Evolutionary conservation across 2,329 filamentous ascomycete genomes (phyloP), one percentile per base, ranked within the genome.

Genomic region (Colletotrichum euphorbiae): DNA sequence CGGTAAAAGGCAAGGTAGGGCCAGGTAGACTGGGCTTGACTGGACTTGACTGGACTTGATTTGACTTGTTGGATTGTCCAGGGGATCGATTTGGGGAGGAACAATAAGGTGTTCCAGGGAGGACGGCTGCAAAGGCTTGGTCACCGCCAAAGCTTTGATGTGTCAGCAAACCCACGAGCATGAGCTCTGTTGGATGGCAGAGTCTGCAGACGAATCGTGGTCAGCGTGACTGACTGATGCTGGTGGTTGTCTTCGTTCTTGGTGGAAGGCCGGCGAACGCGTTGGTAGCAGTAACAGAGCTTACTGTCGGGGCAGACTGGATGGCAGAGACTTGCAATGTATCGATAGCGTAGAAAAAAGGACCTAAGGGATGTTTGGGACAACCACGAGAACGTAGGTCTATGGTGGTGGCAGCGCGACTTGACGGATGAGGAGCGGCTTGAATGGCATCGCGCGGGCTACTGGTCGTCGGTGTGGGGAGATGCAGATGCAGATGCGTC

Each of bases 91-190:
- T 33, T 52, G 54, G 42, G 38, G 45, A 66, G 61, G 61, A 69
- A 48, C 66, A 66, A 66, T 45, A 69, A 69, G 46, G 46, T 69
- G 61, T 66, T 66, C 66, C 61, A 56, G 55, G 61, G 54, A 65
- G 65, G 31, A 68, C 61, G 48, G 65, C 61, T 60, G 33, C 51
- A 60, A 56, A 48, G 54, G 62, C 21, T 66, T 65, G 55, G 61
- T 65, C 62, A 69, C 66, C 55, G 61, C 66, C 48, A 42, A 42
- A 55, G 24, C 19, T 46, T 43, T 45, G 54, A 69, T 66, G 33
- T 69, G 66, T 69, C 61, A 69, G 66, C 66, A 69, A 60, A 33
- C 48, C 48, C 48, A 66, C 55, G 58, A 40, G 31, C 19, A 12
- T 19, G 19, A 50, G 51, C 17, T 48, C 28, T 28, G 36, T 45